phyloP scores from a whole-genome alignment of 306 rosid genomes.

The Fagus sylvatica region DNA sequence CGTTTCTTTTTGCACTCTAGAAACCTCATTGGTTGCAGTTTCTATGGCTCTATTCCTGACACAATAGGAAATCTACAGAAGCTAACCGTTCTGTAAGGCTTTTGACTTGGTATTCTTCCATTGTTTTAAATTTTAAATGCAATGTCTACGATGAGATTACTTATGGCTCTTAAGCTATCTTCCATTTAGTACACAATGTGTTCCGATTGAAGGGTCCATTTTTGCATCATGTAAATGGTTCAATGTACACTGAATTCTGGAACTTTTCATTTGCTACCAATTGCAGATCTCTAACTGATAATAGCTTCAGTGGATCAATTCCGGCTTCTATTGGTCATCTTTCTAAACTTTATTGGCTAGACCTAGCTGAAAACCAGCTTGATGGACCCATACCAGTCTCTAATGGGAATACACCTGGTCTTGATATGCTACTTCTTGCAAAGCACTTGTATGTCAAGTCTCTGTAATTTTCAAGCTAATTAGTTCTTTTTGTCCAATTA shows the following conservation, averaged over 20 bases:
- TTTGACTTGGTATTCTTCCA: not conserved
- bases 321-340: slow-evolving; percentile 44
- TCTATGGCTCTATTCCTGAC: no score
- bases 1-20: no score
- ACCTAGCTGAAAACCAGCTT: slow-evolving; percentile 42
- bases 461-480: not conserved
- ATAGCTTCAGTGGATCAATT: slow-evolving; percentile 31
- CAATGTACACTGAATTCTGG: not conserved
- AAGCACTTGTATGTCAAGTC: slow-evolving; percentile 44
- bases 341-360: slow-evolving; percentile 41
- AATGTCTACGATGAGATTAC: not conserved
- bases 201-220: not conserved
- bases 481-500: no score
- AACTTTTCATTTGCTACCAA: not conserved
- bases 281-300: slow-evolving; percentile 43
- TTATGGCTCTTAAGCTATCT: not conserved
- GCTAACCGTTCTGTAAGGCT: not conserved
- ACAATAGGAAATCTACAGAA: not conserved
- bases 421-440: slow-evolving; percentile 28
- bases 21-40: no score
- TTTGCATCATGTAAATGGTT: not conserved
- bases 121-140: not conserved
- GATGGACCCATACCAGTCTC: slow-evolving; percentile 42
- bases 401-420: slow-evolving; percentile 18
- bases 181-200: not conserved